Conservation (phyloP, 169 alveolate species). For the Plasmodium malariae region DNA sequence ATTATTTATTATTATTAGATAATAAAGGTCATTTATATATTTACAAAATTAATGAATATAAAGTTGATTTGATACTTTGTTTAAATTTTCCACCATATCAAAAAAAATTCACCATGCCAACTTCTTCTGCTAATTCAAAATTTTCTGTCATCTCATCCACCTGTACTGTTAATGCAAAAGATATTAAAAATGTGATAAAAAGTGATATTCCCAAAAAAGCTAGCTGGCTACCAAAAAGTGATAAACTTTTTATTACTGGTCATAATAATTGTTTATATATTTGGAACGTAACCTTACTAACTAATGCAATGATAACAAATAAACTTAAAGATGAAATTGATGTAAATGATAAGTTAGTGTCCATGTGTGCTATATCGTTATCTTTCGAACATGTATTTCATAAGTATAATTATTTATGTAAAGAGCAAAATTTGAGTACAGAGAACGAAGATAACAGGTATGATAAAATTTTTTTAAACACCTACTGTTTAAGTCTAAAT, state of each 20-base stretch:
- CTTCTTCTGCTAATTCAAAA: neutral
- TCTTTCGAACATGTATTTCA: conserved; percentile 26
- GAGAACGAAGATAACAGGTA: neutral
- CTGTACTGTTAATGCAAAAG: neutral
- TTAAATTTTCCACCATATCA: conserved; percentile 60
- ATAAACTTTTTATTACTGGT: conserved; percentile 61
- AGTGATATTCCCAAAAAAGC: conserved; percentile 59
- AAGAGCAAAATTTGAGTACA: neutral
- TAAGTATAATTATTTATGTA: conserved; percentile 29
- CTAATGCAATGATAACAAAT: conserved; percentile 22
- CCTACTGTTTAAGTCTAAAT: conserved; percentile 41
- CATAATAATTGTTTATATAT: conserved; percentile 59
- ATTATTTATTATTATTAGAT: conserved; percentile 40
- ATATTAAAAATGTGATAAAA: conserved; percentile 5
- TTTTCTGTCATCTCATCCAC: no score
- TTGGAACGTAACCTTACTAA: conserved; percentile 50
- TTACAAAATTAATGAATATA: conserved; percentile 65
- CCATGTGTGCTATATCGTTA: conserved; percentile 42
- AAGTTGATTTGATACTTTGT: conserved; percentile 28
- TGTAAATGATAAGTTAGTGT: conserved; percentile 34
- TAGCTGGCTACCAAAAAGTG: conserved; percentile 76
- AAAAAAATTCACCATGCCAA: conserved; percentile 5
- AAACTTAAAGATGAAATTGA: conserved; percentile 31
- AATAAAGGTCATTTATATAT: conserved; percentile 68
- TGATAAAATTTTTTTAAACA: conserved; percentile 16